Base-by-base conservation (phyloP, 164 flowering plant species). In the Malania oleifera region DNA sequence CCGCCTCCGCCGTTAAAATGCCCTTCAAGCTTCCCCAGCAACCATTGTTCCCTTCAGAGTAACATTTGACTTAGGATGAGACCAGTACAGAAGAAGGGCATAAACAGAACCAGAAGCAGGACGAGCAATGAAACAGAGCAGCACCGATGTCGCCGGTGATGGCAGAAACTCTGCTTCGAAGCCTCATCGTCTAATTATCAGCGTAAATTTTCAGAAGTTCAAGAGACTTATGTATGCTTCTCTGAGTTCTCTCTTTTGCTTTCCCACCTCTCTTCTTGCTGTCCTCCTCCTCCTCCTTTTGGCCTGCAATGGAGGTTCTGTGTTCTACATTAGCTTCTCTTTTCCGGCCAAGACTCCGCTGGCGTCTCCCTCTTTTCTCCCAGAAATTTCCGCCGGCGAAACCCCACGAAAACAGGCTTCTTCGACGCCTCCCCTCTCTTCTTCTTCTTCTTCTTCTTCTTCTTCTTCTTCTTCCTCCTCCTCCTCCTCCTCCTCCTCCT, bases 1-100 rank as follows among this genome's bases (percentile, higher is more conserved):
- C 70, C 69, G 77, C 80, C 18, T 59, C 68, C 65, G 62, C 75
- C 69, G 72, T 64, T 57, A 59, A 62, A 61, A 54, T 71, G 64
- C 37, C 11, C 41, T 47, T 60, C 60, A n/a, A 56, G 15, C 35
- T 31, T 31, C 35, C 9, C 9, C 35, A n/a, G 35, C 35, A 9
- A 9, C 6, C 35, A 4, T 31, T 9, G 9, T 9, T 31, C 52
- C 12, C 57, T 27, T 47, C 49, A n/a, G n/a, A n/a, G n/a, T n/a
- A n/a, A n/a, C n/a, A n/a, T n/a, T n/a, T n/a, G n/a, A n/a, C n/a
- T n/a, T n/a, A n/a, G n/a, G n/a, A n/a, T n/a, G n/a, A n/a, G n/a
- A n/a, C n/a, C n/a, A n/a, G n/a, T n/a, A n/a, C n/a, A n/a, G n/a
- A n/a, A n/a, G n/a, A n/a, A n/a, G n/a, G n/a, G n/a, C n/a, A n/a